phyloP scores from a whole-genome alignment of 352 stramenopile genomes.

The Pythium aristosporum region DNA sequence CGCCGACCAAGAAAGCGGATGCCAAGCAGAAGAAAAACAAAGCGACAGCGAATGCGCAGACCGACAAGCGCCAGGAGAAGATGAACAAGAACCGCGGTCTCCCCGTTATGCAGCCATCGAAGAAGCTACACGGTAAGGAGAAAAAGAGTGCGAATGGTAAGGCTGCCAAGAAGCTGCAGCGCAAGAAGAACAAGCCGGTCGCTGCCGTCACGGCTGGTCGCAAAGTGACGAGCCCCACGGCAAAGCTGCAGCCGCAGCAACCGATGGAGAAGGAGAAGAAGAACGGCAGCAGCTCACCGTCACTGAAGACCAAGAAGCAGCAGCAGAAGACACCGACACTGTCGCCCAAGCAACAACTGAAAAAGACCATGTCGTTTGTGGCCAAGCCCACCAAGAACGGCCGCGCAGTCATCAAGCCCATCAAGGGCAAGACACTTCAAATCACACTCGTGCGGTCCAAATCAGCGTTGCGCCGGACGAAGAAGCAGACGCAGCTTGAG shows the following conservation, averaged over 20 bases:
- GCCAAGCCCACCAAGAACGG: constrained; percentile 9
- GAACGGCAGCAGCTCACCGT: neutral
- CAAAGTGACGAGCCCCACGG: constrained; percentile 18
- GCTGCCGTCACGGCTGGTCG: neutral
- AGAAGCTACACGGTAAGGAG: constrained; percentile 12
- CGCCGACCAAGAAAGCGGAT: constrained; percentile 25
- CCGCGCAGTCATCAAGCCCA: constrained; percentile 15
- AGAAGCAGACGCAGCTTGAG: constrained; percentile 16
- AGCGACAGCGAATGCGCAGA: constrained; percentile 12
- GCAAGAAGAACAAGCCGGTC: constrained; percentile 18
- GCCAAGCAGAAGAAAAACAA: constrained; percentile 33
- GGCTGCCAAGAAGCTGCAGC: constrained; percentile 13
- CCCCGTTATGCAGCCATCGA: constrained; percentile 5
- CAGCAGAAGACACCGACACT: constrained; percentile 21
- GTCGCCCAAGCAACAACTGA: constrained; percentile 27
- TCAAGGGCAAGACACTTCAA: constrained; percentile 24
- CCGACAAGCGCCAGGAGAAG: constrained; percentile 21
- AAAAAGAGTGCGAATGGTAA: constrained; percentile 5
- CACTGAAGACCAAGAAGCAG: constrained; percentile 12
- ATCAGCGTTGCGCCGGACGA: constrained; percentile 15
- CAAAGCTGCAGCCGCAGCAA: constrained; percentile 10
- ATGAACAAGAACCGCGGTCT: constrained; percentile 30
- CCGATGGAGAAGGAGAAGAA: constrained; percentile 6
- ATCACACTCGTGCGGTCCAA: constrained; percentile 30
- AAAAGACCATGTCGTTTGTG: constrained; percentile 11